These are phyloP conservation scores for Sinapis alba DNA, from an alignment of 441 rosid species.

Conservation along the genomic window DNA sequence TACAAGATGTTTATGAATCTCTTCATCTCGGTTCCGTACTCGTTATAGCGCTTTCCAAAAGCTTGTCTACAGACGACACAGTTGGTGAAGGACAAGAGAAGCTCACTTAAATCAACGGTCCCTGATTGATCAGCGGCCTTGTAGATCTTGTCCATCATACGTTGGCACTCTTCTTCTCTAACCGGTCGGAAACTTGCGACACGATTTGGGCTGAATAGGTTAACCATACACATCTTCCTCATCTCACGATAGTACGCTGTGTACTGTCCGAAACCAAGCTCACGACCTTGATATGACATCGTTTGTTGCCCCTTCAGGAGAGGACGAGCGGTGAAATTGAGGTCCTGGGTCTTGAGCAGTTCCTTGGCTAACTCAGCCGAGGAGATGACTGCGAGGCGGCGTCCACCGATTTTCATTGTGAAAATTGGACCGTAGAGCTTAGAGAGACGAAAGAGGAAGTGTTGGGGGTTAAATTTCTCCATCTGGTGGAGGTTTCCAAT, in stretches of 20 bases:
- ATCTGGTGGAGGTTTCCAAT: constrained; percentile 63
- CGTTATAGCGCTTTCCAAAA: constrained; percentile 42
- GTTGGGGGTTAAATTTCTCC: constrained; percentile 39
- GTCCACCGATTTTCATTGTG: constrained; percentile 44
- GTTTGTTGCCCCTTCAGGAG: constrained; percentile 33
- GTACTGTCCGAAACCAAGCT: constrained; percentile 48
- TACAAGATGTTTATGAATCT: constrained; percentile 41
- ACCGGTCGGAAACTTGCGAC: constrained; percentile 53
- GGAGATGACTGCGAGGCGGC: constrained; percentile 43
- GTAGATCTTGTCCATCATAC: constrained; percentile 42
- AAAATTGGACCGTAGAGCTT: constrained; percentile 51
- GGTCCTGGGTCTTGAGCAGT: constrained; percentile 49
- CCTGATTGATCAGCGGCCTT: constrained; percentile 33
- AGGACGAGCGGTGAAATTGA: constrained; percentile 46
- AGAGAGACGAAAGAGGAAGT: constrained; percentile 47
- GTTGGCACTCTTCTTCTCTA: constrained; percentile 53
- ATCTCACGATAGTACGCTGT: constrained; percentile 51
- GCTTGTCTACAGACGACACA: constrained; percentile 43
- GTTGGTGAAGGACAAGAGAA: constrained; percentile 41
- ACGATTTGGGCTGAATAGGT: constrained; percentile 54
- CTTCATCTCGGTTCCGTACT: constrained; percentile 43
- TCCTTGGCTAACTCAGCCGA: constrained; percentile 53
- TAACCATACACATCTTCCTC: constrained; percentile 49
- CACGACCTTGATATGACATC: constrained; percentile 51
- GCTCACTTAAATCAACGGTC: constrained; percentile 40